These are phyloP conservation scores for Candida adriatica DNA, from an alignment of 805 yeast species.

Conservation along the genomic window DNA sequence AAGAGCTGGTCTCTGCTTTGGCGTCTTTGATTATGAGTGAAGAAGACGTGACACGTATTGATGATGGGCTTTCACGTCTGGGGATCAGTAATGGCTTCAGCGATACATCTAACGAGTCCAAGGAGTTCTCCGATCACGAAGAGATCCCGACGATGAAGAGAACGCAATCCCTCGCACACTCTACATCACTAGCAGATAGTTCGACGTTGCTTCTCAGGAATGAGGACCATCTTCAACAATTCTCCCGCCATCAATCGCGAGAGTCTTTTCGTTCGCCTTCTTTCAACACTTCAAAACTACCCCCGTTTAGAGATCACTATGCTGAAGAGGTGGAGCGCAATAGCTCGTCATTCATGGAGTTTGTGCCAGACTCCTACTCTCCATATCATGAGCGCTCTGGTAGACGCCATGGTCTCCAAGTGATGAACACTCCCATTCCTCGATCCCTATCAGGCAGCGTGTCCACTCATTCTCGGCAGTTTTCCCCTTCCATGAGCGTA, in stretches of 20 bases:
- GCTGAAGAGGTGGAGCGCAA: no score
- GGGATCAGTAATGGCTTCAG: background rate
- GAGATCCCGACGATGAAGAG: no score
- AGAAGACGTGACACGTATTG: slow-evolving; percentile 12
- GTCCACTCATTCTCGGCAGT: no score
- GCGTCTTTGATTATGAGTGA: slow-evolving; percentile 27
- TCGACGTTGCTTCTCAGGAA: slow-evolving; percentile 1
- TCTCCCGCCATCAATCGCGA: slow-evolving; percentile 1
- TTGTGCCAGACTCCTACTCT: no score
- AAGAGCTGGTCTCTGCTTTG: slow-evolving; percentile 25
- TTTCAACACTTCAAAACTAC: slow-evolving; percentile 8
- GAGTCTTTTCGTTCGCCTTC: slow-evolving; percentile 8
- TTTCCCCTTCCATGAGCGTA: no score
- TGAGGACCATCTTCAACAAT: background rate
- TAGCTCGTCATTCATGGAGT: no score
- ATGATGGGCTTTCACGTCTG: slow-evolving; percentile 5
- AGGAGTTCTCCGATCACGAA: slow-evolving; percentile 7
- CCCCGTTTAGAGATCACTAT: slow-evolving; percentile 5
- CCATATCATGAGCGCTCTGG: no score
- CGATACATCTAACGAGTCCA: slow-evolving; percentile 1
- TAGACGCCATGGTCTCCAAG: slow-evolving; percentile 2
- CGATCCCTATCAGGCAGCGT: slow-evolving; percentile 11
- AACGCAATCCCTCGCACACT: background rate
- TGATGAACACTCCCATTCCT: slow-evolving; percentile 11
- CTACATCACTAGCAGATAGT: slow-evolving; percentile 1